Evolutionary conservation across 2,329 filamentous ascomycete genomes (phyloP), one percentile per base, ranked within the genome.

Genomic region (Colletotrichum musae): DNA sequence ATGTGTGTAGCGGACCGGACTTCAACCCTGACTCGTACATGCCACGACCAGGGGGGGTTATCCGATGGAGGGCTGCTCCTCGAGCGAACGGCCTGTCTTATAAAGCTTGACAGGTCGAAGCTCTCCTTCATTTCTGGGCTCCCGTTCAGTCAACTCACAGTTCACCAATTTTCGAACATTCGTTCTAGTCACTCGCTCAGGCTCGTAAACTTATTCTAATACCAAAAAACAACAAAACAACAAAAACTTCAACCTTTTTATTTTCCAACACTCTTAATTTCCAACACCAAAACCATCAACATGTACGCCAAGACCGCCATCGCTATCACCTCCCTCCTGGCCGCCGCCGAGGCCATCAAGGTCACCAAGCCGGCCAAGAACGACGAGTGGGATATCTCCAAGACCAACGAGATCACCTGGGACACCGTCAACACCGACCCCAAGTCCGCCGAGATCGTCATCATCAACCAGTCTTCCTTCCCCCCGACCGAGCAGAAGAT

Each of bases 101-200:
- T 66, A 69, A 69, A 69, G 66, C 28, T 65, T 59, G 61, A 56
- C 26, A 24, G 16, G 16, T 16, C 12, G 56, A 65, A 21, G 61
- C 66, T 65, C 50, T 45, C 56, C 18, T 56, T 45, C 21, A 16
- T 18, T n/a, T n/a, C 1, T 1, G 21, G 12, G 21, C 5, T 4
- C 13, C 26, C 56, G 28, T 58, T 56, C 66, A 65, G 64, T 56
- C 66, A 69, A 66, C 56, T 59, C 45, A 50, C 62, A 47, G 58
- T 66, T 69, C 56, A 66, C 52, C 66, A 59, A 28, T 45, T 56
- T 65, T 59, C 39, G 50, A 47, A 64, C 63, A 24, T 60, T 69
- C 48, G 61, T 69, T 69, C 61, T 66, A 66, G 62, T 69, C 66
- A 69, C 66, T 69, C 66, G 66, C 66, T 69, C 54, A 66, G 56